Conservation (phyloP, 371 early-diverging fungal species). For the Entomophthora muscae region DNA sequence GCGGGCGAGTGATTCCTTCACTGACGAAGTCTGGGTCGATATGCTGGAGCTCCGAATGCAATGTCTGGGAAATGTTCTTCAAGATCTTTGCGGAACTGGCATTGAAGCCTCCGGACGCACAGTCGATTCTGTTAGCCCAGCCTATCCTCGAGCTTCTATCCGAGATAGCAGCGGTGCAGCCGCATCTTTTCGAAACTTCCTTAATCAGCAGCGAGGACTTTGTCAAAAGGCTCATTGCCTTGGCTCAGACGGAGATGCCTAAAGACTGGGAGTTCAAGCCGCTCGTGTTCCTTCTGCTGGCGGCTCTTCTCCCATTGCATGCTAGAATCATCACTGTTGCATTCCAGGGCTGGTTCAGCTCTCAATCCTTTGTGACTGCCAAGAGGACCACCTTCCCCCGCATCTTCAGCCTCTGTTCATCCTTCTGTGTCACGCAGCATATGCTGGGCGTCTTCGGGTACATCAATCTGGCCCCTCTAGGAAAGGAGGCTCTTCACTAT, state of each 20-base stretch:
- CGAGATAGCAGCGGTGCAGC: neutral
- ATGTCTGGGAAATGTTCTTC: neutral
- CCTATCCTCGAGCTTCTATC: neutral
- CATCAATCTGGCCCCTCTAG: neutral
- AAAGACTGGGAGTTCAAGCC: neutral
- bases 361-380: neutral
- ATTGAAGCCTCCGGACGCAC: neutral
- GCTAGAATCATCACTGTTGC: neutral
- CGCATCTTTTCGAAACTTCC: neutral
- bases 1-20: neutral
- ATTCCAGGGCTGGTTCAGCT: neutral
- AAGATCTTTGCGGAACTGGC: neutral
- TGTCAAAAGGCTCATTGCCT: neutral
- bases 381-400: neutral
- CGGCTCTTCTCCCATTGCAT: neutral
- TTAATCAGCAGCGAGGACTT: neutral
- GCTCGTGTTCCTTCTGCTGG: neutral
- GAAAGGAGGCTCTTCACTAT: neutral
- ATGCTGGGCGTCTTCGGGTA: neutral
- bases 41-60: neutral
- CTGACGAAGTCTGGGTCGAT: neutral
- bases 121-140: neutral
- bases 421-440: neutral
- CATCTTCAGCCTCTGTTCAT: neutral
- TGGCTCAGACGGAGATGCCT: neutral